phyloP scores from a whole-genome alignment of 371 early-diverging fungal species.

The Lichtheimia corymbifera region DNA sequence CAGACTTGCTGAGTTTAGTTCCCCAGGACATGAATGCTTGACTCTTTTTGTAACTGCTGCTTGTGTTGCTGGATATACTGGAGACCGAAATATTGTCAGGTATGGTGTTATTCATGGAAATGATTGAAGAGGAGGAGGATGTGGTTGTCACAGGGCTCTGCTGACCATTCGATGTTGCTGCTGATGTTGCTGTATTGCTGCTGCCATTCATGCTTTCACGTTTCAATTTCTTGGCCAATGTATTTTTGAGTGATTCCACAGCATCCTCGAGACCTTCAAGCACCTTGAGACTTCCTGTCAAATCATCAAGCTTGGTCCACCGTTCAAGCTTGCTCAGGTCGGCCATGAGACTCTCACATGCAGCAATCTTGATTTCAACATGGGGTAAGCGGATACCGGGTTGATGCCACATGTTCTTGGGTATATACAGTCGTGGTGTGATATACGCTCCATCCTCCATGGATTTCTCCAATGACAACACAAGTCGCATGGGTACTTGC shows the following conservation, averaged over 20 bases:
- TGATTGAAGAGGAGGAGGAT: background rate
- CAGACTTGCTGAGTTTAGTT: slow-evolving; percentile 49
- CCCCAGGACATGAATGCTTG: slow-evolving; percentile 40
- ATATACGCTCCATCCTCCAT: slow-evolving; percentile 57
- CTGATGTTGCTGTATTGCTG: no score
- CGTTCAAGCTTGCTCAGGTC: slow-evolving; percentile 38
- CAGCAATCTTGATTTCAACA: slow-evolving; percentile 55
- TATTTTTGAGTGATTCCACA: slow-evolving; percentile 32
- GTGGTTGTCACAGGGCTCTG: background rate
- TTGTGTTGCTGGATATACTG: background rate
- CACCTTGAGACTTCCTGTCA: slow-evolving; percentile 26
- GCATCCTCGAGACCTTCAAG: slow-evolving; percentile 37
- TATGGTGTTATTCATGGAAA: background rate
- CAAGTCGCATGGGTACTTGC: slow-evolving; percentile 17
- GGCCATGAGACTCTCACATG: slow-evolving; percentile 43
- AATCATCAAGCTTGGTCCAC: slow-evolving; percentile 38
- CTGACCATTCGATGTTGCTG: no score
- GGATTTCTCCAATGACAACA: slow-evolving; percentile 36
- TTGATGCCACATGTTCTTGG: slow-evolving; percentile 62
- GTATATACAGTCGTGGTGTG: slow-evolving; percentile 58
- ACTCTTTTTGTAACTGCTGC: slow-evolving; percentile 2
- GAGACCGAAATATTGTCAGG: background rate
- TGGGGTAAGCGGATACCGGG: slow-evolving; percentile 50
- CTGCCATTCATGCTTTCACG: slow-evolving; percentile 28
- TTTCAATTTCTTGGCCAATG: slow-evolving; percentile 43